Evolutionary conservation across 2,329 filamentous ascomycete species (phyloP).

Genomic region (Colletotrichum sp.): DNA sequence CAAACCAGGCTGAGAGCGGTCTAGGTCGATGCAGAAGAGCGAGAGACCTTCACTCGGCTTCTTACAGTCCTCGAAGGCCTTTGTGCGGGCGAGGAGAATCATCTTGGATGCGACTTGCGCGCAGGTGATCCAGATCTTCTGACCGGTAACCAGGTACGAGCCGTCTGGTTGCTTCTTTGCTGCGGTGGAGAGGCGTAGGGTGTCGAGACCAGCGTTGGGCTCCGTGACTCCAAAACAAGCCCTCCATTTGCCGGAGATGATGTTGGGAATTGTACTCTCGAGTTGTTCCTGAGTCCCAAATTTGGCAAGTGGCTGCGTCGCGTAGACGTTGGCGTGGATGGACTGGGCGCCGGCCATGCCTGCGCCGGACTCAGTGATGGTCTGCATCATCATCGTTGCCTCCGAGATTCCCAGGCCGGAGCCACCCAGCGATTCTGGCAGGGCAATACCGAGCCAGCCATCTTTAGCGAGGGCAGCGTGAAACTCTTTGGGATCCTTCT

Average conservation of each 20-base stretch:
- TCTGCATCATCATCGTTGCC: slow-evolving; percentile 88
- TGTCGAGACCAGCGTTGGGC: slow-evolving; percentile 81
- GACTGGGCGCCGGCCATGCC: slow-evolving; percentile 75
- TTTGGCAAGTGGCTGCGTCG: slow-evolving; percentile 75
- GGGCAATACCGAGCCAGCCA: slow-evolving; percentile 82
- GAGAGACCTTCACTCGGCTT: slow-evolving; percentile 79
- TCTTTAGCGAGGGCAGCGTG: slow-evolving; percentile 76
- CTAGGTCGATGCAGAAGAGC: slow-evolving; percentile 81
- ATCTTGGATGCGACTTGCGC: slow-evolving; percentile 84
- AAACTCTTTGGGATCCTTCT: slow-evolving; percentile 75
- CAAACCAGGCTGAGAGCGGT: slow-evolving; percentile 63
- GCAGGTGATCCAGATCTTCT: slow-evolving; percentile 91
- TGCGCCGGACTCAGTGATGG: slow-evolving; percentile 78
- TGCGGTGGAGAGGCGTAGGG: slow-evolving; percentile 69
- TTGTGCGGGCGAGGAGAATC: slow-evolving; percentile 82
- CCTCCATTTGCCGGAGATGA: slow-evolving; percentile 74
- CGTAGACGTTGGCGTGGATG: slow-evolving; percentile 73
- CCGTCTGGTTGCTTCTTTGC: slow-evolving; percentile 61
- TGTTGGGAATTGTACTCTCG: slow-evolving; percentile 67
- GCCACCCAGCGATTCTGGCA: slow-evolving; percentile 77
- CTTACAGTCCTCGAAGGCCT: slow-evolving; percentile 67
- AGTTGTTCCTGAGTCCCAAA: slow-evolving; percentile 73
- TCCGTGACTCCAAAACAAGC: slow-evolving; percentile 88
- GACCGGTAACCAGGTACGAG: slow-evolving; percentile 72
- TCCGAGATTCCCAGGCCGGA: slow-evolving; percentile 80